Conservation (phyloP, 345 rosid genomes). For the Lepidium aucheri region DNA sequence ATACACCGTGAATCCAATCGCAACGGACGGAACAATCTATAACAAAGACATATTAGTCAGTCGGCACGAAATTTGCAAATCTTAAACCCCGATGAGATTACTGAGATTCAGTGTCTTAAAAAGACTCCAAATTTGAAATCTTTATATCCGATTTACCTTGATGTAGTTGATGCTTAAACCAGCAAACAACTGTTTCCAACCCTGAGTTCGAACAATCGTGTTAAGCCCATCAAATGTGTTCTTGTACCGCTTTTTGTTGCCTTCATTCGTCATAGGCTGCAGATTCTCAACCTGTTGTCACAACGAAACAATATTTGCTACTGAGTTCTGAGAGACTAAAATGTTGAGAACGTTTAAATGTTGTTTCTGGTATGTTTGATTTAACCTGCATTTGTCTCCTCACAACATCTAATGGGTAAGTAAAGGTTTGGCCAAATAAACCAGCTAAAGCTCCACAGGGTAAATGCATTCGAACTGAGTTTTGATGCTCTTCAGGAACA, state of each 20-base stretch:
- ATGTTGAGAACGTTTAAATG: neutral
- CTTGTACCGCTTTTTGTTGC: conserved; percentile 48
- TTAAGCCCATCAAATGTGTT: conserved; percentile 69
- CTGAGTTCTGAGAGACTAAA: neutral
- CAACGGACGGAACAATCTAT: conserved; percentile 95
- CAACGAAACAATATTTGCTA: neutral
- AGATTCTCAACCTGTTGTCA: conserved; percentile 64
- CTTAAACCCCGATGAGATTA: neutral
- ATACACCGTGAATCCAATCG: conserved; percentile 86
- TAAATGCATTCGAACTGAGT: conserved; percentile 74
- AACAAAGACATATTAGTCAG: neutral
- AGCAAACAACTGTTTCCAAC: conserved; percentile 93
- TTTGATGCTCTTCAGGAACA: conserved; percentile 91
- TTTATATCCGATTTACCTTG: conserved; percentile 41
- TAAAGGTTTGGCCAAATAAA: conserved; percentile 84
- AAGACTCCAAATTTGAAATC: neutral
- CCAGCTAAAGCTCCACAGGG: conserved; percentile 98
- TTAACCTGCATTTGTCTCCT: conserved; percentile 98
- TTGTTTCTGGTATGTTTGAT: neutral
- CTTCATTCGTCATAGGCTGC: conserved; percentile 42
- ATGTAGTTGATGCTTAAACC: conserved; percentile 93
- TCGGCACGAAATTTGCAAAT: neutral
- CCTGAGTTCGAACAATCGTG: conserved; percentile 62
- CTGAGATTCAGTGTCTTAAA: neutral
- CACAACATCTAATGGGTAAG: conserved; percentile 95